Base-by-base conservation (phyloP, 331 rosid genomes). In the Acacia pycnantha region DNA sequence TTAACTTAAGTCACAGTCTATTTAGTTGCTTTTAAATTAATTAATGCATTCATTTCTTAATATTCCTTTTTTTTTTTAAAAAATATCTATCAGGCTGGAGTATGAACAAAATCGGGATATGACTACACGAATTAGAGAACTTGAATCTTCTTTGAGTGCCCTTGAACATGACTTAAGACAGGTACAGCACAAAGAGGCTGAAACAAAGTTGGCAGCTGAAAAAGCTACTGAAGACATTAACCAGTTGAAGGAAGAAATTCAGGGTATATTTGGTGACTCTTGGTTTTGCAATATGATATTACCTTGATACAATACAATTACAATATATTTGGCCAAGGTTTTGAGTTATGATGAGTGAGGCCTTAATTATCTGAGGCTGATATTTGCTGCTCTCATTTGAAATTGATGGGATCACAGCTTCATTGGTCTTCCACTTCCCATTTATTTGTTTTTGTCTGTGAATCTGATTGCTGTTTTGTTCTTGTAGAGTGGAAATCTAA, bases 101-200 rank as follows among this genome's bases (percentile, higher is more conserved):
- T 96, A 96, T 89, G 99, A 96, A 80, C 95, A 94, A 82, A 94
- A 94, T 86, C 92, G 98, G 54, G 99, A 96, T 87, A 89, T 89
- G 92, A 91, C 82, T 18, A 86, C 99, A 11, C 88, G 90, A 79
- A 96, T 96, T 72, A 82, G 70, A 67, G 98, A 91, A 76, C 87
- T 96, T 81, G 90, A 92, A 84, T 84, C 93, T 81, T 89, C 94
- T 77, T 47, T 94, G 53, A 82, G 81, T 84, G 79, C 89, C 74
- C 82, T 96, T 76, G 89, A 88, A 87, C 82, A 86, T 61, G 92
- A 88, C 88, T 90, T 96, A 87, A 82, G 88, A 76, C 86, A 73
- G 80, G 86, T 94, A 81, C 90, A 92, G 81, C 86, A 87, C 79
- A 89, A 84, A 87, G 98, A 96, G 84, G 89, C 87, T 35, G 95